Evolutionary conservation across 805 yeast species (phyloP).

Genomic region (Zygoascus biomembranicola): DNA sequence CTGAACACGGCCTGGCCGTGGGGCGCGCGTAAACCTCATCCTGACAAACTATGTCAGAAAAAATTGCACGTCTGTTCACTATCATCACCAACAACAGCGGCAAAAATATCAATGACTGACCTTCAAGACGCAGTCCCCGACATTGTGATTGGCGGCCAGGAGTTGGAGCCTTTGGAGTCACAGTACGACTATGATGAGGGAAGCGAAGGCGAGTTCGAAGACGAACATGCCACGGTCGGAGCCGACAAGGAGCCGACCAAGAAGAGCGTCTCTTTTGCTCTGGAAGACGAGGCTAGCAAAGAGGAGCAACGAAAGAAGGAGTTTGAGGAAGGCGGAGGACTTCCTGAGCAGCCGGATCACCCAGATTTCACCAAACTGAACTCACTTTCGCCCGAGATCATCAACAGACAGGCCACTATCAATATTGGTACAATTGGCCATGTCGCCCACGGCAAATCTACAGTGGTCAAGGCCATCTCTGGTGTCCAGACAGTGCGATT

Average conservation of each 20-base stretch:
- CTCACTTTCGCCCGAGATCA: constrained; percentile 90
- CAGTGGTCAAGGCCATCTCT: constrained; percentile 91
- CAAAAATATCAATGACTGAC: constrained; percentile 39
- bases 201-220: constrained; percentile 27
- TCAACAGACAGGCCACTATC: constrained; percentile 93
- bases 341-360: constrained; percentile 90
- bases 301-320: constrained; percentile 78
- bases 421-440: constrained; percentile 97
- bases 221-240: constrained; percentile 10
- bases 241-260: constrained; percentile 38
- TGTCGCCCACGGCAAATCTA: constrained; percentile 92
- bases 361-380: constrained; percentile 77
- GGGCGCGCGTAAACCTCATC: not conserved
- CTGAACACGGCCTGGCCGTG: too few species aligned
- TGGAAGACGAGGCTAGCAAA: constrained; percentile 46
- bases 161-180: constrained; percentile 34
- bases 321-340: constrained; percentile 96
- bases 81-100: not conserved
- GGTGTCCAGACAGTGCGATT: constrained; percentile 99
- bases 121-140: constrained; percentile 80
- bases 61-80: not conserved
- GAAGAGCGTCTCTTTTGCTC: constrained; percentile 80
- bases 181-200: constrained; percentile 39
- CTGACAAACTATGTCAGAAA: not conserved
- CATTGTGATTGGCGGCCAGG: constrained; percentile 64